A percentile compares a stretch with the other conserved stretches of the same genome.
Evolutionary conservation across 768 basidiomycete species (phyloP).

Genomic region (Mycena filopes): DNA sequence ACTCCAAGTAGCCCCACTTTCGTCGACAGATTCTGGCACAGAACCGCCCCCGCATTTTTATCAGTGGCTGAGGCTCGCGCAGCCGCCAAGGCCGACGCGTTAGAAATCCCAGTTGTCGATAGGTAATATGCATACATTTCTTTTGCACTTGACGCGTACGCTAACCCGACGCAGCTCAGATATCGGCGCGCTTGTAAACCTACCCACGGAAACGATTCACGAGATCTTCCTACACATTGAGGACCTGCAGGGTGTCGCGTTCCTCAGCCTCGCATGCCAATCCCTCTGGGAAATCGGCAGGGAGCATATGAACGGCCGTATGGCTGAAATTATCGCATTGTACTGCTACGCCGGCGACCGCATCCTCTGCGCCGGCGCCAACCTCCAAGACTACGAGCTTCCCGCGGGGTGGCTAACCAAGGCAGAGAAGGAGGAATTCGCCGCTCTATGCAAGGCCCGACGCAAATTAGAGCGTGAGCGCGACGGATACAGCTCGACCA

Average conservation of each 20-base stretch:
- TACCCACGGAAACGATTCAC: background rate
- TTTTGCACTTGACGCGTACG: no score
- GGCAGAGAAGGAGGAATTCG: background rate
- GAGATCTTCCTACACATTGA: slow-evolving; percentile 1
- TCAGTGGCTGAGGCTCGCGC: no score
- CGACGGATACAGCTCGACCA: no score
- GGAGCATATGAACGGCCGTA: background rate
- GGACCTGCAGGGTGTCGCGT: background rate
- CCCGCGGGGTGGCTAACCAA: background rate
- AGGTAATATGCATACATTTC: no score
- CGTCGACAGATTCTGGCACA: no score
- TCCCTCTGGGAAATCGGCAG: slow-evolving; percentile 3
- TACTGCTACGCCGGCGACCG: slow-evolving; percentile 7
- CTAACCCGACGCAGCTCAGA: no score
- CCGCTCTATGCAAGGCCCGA: no score
- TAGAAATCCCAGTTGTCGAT: no score
- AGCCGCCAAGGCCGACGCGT: no score
- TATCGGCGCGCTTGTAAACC: background rate
- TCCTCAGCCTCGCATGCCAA: slow-evolving; percentile 9
- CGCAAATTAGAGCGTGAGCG: no score
- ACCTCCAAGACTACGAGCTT: background rate
- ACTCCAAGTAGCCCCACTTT: no score
- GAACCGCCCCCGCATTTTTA: no score
- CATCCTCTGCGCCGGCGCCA: slow-evolving; percentile 7
- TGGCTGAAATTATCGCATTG: background rate